Conservation (phyloP, 2,329 filamentous ascomycete species). For the Colletotrichum spinosum region DNA sequence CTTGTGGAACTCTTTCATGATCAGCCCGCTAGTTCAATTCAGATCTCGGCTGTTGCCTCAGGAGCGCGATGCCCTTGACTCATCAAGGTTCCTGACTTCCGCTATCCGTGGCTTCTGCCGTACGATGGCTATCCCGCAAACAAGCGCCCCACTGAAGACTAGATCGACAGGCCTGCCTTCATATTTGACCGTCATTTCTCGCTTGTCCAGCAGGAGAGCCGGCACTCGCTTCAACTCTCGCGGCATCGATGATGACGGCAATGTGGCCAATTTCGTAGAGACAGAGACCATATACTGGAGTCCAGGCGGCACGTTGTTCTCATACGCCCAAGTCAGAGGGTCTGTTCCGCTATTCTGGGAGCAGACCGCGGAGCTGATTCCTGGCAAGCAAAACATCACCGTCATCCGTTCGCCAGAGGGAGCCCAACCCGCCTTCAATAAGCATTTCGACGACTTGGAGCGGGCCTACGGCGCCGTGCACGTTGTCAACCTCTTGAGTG, state of each 20-base stretch:
- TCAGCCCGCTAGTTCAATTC: constrained; percentile 90
- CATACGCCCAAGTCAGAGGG: constrained; percentile 91
- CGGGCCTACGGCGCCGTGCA: constrained; percentile 90
- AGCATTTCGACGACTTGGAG: constrained; percentile 91
- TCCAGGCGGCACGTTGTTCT: constrained; percentile 82
- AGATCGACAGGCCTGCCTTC: constrained; percentile 80
- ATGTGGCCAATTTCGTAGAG: constrained; percentile 99
- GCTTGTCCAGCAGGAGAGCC: constrained; percentile 89
- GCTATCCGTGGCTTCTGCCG: constrained; percentile 93
- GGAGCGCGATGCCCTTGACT: constrained; percentile 84
- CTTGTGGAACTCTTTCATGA: constrained; percentile 99
- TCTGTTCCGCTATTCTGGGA: constrained; percentile 99
- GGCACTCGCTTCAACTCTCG: constrained; percentile 97
- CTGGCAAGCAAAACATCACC: constrained; percentile 93
- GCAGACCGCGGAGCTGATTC: constrained; percentile 86
- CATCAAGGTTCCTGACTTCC: constrained; percentile 88
- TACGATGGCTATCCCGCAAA: constrained; percentile 86
- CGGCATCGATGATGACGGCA: constrained; percentile 96
- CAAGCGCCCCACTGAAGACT: constrained; percentile 76
- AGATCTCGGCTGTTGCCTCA: constrained; percentile 80
- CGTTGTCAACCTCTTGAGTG: constrained; percentile 93
- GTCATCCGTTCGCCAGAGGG: constrained; percentile 90
- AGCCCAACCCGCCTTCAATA: constrained; percentile 93
- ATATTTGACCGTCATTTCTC: constrained; percentile 88
- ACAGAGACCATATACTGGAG: constrained; percentile 94